Conservation (phyloP, 352 stramenopile species). For the Phytophthora pini region DNA sequence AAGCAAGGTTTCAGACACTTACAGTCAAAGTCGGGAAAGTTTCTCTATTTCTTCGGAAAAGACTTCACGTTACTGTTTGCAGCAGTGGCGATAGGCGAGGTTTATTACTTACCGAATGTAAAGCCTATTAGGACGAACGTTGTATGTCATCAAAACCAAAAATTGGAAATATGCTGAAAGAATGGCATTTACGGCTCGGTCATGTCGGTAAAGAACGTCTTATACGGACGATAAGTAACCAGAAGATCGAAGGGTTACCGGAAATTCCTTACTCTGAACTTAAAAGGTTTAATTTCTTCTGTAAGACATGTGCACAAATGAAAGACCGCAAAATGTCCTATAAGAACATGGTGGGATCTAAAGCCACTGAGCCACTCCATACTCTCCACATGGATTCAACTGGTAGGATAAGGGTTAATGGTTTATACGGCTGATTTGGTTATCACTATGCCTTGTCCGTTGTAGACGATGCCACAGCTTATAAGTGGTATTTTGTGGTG, state of each 20-base stretch:
- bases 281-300: slow-evolving; percentile 1
- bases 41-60: slow-evolving; percentile 1
- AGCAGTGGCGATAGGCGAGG: slow-evolving; percentile 7
- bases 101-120: neutral
- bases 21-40: slow-evolving; percentile 1
- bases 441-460: slow-evolving; percentile 1
- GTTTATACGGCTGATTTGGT: slow-evolving; percentile 5
- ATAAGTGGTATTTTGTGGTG: slow-evolving; percentile 4
- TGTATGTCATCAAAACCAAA: neutral
- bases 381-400: slow-evolving; percentile 15
- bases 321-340: slow-evolving; percentile 17
- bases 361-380: slow-evolving; percentile 1
- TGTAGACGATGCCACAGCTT: slow-evolving; percentile 15
- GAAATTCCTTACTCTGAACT: neutral
- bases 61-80: neutral
- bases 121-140: neutral
- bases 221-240: neutral
- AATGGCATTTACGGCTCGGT: neutral
- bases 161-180: neutral
- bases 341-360: slow-evolving; percentile 4
- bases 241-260: neutral
- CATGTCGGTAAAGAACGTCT: slow-evolving; percentile 7
- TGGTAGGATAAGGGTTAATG: slow-evolving; percentile 3
- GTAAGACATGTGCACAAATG: slow-evolving; percentile 3
- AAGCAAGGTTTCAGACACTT: slow-evolving; percentile 3